A percentile compares a stretch with the other conserved stretches of the same genome.
Evolutionary conservation across 2,329 filamentous ascomycete genomes (phyloP).

Genomic region (Sarocladium strictum): DNA sequence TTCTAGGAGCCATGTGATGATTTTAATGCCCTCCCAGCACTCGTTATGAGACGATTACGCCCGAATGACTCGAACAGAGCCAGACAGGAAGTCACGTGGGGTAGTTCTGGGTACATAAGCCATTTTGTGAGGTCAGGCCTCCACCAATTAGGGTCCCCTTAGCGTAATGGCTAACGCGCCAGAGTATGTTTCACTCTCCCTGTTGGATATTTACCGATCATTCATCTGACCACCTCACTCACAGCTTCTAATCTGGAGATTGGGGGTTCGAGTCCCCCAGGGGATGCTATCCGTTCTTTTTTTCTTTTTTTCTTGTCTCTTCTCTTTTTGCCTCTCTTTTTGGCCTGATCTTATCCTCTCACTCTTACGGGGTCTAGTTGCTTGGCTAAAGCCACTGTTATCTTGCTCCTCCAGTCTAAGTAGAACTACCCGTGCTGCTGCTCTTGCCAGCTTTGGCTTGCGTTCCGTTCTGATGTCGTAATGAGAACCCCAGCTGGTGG

Average conservation of each 20-base stretch:
- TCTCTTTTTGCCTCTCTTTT: background rate
- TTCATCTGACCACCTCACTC: background rate
- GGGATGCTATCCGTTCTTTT: background rate
- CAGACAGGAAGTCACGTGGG: background rate
- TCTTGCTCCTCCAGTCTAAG: too few relatives aligned
- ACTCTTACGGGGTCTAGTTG: too few relatives aligned
- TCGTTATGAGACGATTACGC: background rate
- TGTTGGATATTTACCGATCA: background rate
- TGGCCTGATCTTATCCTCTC: too few relatives aligned
- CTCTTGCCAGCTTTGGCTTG: background rate
- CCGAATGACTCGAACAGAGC: background rate
- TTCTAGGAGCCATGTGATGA: too few relatives aligned
- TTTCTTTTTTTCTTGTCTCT: constrained; percentile 3
- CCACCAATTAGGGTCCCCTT: constrained; percentile 9
- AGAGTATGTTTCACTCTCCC: constrained; percentile 9
- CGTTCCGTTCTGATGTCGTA: background rate
- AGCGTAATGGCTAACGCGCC: constrained; percentile 10
- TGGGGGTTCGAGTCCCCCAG: constrained; percentile 9
- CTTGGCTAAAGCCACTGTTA: too few relatives aligned
- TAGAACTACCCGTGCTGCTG: too few relatives aligned
- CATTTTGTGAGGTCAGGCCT: background rate
- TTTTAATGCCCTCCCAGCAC: background rate
- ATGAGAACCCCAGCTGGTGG: too few relatives aligned
- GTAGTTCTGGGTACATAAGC: background rate
- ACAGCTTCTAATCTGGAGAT: constrained; percentile 10